Evolutionary conservation across 768 basidiomycete species (phyloP), one percentile per base, ranked within the genome.

Genomic region (Russula lepida): DNA sequence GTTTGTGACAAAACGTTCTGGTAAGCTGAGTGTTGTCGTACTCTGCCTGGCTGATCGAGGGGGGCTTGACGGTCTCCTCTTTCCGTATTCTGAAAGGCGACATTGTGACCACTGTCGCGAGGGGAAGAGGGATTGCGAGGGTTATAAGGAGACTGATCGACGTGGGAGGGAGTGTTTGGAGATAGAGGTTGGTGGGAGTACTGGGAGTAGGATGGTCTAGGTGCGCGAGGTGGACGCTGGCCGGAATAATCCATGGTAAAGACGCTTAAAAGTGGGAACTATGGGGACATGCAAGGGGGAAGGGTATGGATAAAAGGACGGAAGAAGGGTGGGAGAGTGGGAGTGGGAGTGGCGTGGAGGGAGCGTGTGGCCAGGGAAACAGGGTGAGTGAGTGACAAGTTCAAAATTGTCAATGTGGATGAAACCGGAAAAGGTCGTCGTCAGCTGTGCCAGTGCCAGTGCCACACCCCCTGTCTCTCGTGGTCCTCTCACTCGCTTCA

Each of bases 1-100:
- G 69, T 28, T 13, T 28, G 80, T 71, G 76, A 73, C 64, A 79
- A 60, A 77, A 74, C 67, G 76, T 65, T 75, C 63, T 75, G 79
- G 73, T 77, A 79, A 8, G 79, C 71, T 39, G 75, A 75, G 54
- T 74, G 74, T 58, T 80, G 74, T 30, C 71, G 72, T 35, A 79
- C 75, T 63, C 79, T 78, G 15, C 81, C 80, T 23, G 76, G 73
- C n/a, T 77, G 75, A 69, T 86, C 86, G 35, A 88, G 74, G 13
- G 78, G 73, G 7, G 75, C 78, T 25, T 75, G 78, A 57, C 88
- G 81, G 73, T 89, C 88, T 51, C 88, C 88, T 69, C 79, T 81
- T 70, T 91, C 89, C 19, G 66, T 76, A 58, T 77, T 78, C 71
- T 85, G 84, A 70, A 92, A 92, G 37, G 85, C 85, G 27, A 92